phyloP scores from a whole-genome alignment of 179 eudicot genomes.

The Beta macrorhiza region DNA sequence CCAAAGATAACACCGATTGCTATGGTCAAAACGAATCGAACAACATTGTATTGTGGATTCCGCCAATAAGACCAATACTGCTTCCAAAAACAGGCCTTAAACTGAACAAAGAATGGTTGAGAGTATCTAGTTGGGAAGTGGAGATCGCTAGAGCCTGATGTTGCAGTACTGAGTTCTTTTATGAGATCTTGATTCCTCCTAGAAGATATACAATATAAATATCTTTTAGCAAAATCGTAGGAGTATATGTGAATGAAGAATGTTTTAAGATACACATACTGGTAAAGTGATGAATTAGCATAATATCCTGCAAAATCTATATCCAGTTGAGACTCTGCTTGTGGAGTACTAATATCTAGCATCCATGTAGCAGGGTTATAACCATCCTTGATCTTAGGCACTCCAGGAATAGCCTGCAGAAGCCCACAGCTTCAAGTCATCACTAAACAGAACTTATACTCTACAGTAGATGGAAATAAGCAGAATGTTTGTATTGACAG shows the following conservation, averaged over 20 bases:
- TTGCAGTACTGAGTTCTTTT: constrained; percentile 54
- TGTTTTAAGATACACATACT: constrained; percentile 6
- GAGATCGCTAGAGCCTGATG: constrained; percentile 59
- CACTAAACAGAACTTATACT: background rate
- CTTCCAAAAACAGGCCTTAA: constrained; percentile 80
- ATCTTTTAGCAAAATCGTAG: background rate
- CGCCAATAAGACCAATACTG: constrained; percentile 80
- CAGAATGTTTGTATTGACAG: background rate
- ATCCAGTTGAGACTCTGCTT: constrained; percentile 29
- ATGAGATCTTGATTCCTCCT: constrained; percentile 70
- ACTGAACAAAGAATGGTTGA: constrained; percentile 57
- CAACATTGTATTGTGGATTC: constrained; percentile 60
- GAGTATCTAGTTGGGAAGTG: constrained; percentile 56
- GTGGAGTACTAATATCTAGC: constrained; percentile 32
- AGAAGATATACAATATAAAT: constrained; percentile 4
- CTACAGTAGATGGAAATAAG: background rate
- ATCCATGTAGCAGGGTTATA: constrained; percentile 44
- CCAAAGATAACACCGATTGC: constrained; percentile 57
- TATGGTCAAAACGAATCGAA: constrained; percentile 57
- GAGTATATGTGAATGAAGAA: background rate
- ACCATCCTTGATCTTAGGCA: constrained; percentile 31
- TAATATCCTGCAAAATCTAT: constrained; percentile 31
- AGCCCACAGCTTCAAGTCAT: background rate
- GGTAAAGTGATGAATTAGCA: constrained; percentile 21
- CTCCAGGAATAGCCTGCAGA: constrained; percentile 31